These are phyloP conservation scores for Streptanthus diversifolius DNA, from an alignment of 345 rosid species.

Conservation along the genomic window DNA sequence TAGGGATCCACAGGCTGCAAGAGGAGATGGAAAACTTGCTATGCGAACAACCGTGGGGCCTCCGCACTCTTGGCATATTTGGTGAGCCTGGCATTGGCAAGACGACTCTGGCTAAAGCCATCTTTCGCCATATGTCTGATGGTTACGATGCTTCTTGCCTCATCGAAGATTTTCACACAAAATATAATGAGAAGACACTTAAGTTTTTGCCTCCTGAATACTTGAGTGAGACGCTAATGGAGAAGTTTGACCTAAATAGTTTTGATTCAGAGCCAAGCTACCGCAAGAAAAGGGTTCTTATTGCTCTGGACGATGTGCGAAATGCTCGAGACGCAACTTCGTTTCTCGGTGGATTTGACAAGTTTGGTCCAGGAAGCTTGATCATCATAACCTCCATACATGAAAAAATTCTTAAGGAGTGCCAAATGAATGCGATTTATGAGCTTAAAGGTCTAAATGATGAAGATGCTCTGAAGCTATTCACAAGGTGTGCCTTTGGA, in stretches of 20 bases:
- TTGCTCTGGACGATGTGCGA: conserved; percentile 9
- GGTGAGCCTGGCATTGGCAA: conserved; percentile 10
- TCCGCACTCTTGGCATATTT: conserved; percentile 1
- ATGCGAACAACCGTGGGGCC: conserved; percentile 13
- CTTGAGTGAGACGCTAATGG: not conserved
- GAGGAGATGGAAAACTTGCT: conserved; percentile 1
- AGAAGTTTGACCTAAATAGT: not conserved
- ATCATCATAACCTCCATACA: conserved; percentile 8
- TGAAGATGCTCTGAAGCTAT: not conserved
- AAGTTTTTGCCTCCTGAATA: not conserved
- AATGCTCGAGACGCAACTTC: not conserved
- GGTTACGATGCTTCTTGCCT: not conserved
- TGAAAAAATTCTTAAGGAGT: not conserved
- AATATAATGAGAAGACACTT: not conserved
- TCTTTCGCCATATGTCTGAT: not conserved
- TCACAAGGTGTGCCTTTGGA: conserved; percentile 1
- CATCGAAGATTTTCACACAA: not conserved
- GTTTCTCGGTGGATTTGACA: not conserved
- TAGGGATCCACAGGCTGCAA: not conserved
- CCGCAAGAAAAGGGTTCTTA: conserved; percentile 11
- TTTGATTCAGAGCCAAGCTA: not conserved
- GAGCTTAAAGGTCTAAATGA: conserved; percentile 8
- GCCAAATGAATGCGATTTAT: not conserved
- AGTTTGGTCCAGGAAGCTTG: conserved; percentile 18
- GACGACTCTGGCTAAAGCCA: not conserved